Percentiles rank a stretch among this genome's conserved stretches.
These are phyloP conservation scores for Xylaria sp. DNA, from an alignment of 2,329 filamentous ascomycete genomes.

Conservation along the genomic window DNA sequence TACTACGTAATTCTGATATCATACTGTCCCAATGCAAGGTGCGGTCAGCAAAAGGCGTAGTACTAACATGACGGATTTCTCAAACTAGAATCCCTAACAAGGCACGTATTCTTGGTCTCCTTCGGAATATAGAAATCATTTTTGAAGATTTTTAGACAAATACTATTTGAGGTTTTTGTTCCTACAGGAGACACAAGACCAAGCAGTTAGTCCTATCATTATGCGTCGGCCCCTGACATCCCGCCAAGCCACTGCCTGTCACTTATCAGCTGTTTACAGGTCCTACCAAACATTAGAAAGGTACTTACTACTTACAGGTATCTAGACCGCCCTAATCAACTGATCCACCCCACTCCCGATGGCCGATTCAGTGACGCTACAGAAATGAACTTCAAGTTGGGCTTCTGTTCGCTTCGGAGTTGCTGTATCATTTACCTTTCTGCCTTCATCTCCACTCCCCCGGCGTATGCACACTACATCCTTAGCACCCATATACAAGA, in stretches of 20 bases:
- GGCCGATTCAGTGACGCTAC: neutral
- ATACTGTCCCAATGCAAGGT: neutral
- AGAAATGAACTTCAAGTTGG: neutral
- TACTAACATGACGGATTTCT: neutral
- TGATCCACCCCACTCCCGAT: neutral
- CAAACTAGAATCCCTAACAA: neutral
- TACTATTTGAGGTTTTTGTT: neutral
- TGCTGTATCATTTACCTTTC: neutral
- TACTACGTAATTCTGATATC: neutral
- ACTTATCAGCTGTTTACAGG: neutral
- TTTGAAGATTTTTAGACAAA: neutral
- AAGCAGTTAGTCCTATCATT: neutral
- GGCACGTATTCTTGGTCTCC: neutral
- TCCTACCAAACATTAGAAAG: neutral
- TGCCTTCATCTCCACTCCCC: neutral
- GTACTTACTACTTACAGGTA: neutral
- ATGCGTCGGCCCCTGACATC: neutral
- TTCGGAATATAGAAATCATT: neutral
- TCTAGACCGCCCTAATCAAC: neutral
- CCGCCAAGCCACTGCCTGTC: neutral
- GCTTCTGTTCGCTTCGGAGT: neutral
- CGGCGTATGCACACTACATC: neutral
- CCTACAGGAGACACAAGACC: too few relatives aligned
- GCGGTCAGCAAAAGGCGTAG: neutral
- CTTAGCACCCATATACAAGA: neutral